phyloP scores from a whole-genome alignment of 2,329 filamentous ascomycete species.

The Fusarium chlamydosporum region DNA sequence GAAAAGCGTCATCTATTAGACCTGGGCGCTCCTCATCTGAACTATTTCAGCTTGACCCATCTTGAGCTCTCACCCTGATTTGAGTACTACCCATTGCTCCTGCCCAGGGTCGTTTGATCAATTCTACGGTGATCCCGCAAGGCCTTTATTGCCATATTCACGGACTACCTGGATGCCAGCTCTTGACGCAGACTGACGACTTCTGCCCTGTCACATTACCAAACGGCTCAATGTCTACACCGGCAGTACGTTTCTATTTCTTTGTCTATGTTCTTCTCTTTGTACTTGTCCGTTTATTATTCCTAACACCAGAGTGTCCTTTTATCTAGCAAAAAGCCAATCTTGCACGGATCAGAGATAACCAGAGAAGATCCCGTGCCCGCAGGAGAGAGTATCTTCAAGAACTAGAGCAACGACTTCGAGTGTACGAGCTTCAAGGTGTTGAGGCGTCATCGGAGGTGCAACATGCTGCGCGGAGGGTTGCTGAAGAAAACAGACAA shows the following conservation, averaged over 20 bases:
- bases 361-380: slow-evolving; percentile 81
- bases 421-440: slow-evolving; percentile 74
- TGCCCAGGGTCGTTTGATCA: slow-evolving; percentile 23
- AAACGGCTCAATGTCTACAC: slow-evolving; percentile 53
- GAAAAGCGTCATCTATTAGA: slow-evolving; percentile 44
- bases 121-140: slow-evolving; percentile 21
- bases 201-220: slow-evolving; percentile 38
- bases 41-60: slow-evolving; percentile 34
- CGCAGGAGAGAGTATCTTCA: slow-evolving; percentile 80
- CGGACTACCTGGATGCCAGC: slow-evolving; percentile 45
- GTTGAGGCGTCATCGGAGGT: slow-evolving; percentile 79
- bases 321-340: slow-evolving; percentile 57
- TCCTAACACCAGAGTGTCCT: slow-evolving; percentile 36
- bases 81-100: slow-evolving; percentile 26
- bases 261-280: slow-evolving; percentile 19
- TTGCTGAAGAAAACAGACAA: slow-evolving; percentile 77
- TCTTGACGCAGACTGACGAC: slow-evolving; percentile 25
- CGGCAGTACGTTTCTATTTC: slow-evolving; percentile 50
- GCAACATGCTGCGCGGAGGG: slow-evolving; percentile 76
- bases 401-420: slow-evolving; percentile 74
- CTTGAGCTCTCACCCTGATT: slow-evolving; percentile 25
- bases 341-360: slow-evolving; percentile 76
- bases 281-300: slow-evolving; percentile 24
- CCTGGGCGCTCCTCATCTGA: slow-evolving; percentile 35
- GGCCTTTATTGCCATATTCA: slow-evolving; percentile 22